Conservation (phyloP, 257 asterid genomes). For the Gardenia jasminoides region DNA sequence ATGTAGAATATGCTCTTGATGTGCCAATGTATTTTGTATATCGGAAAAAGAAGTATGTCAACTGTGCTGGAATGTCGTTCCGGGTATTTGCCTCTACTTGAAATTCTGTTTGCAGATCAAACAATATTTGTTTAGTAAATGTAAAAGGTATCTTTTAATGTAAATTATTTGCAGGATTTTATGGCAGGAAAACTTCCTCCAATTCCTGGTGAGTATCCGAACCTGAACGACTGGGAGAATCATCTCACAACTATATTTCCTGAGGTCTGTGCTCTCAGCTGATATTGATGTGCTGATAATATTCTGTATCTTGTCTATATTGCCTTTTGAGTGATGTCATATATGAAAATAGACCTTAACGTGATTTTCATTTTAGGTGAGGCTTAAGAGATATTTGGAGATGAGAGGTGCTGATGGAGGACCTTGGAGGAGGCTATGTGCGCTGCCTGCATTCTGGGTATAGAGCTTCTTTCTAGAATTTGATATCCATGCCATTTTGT, state of each 20-base stretch:
- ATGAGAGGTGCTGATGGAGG: conserved; percentile 99
- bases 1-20: conserved; percentile 96
- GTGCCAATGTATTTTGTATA: conserved; percentile 99
- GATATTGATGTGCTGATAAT: conserved; percentile 23
- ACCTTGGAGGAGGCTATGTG: conserved; percentile 97
- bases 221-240: conserved; percentile 94
- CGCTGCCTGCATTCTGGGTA: conserved; percentile 98
- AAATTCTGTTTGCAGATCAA: conserved; percentile 12
- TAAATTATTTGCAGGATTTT: conserved; percentile 64
- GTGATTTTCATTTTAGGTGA: conserved; percentile 55
- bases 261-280: conserved; percentile 50
- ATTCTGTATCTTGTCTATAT: neutral
- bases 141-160: conserved; percentile 14
- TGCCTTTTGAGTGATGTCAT: neutral
- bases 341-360: neutral
- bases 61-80: conserved; percentile 90
- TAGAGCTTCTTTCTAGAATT: neutral
- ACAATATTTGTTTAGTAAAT: neutral
- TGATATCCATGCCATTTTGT: neutral
- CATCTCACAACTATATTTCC: conserved; percentile 96
- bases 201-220: conserved; percentile 92
- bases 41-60: conserved; percentile 72
- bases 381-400: conserved; percentile 96
- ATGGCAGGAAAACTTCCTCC: conserved; percentile 89
- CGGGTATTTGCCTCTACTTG: conserved; percentile 53